Evolutionary conservation across 208 protist genomes (phyloP), one percentile per base, ranked within the genome.

Genomic region (Crithidia brevicula): DNA sequence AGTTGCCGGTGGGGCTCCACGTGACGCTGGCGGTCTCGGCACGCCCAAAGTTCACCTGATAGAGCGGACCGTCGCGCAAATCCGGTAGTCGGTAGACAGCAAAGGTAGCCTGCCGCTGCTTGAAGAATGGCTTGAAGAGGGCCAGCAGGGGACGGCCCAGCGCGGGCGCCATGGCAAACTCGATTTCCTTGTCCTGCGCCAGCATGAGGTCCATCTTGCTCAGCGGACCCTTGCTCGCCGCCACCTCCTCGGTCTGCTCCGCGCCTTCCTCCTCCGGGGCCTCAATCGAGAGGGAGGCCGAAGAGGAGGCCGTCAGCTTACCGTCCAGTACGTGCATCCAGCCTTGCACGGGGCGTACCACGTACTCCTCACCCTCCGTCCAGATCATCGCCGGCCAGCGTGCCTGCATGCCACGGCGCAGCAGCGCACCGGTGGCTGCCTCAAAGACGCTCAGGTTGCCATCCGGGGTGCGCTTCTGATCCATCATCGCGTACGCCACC

Each of bases 61-160:
- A 86, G n/a, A 96, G 78, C 9, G 78, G 72, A 3, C 84, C 81
- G 1, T 88, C 82, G 9, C 72, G 58, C 9, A 96, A n/a, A 67
- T 96, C 58, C 5, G 90, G 90, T 27, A 96, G 82, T 23, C 90
- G 87, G 72, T 85, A 89, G 6, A 96, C 38, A 49, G 40, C 61
- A 31, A 96, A 79, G 10, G 77, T 88, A 6, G 78, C 88, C 60
- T 81, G 87, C 34, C 67, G 79, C 51, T 92, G 74, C 64, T 96
- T 93, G 75, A 91, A 74, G 58, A 91, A 90, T 3, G 90, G 87
- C 70, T 89, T 92, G 77, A 96, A 96, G 30, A 96, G 66, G 0
- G 87, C 86, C 18, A 93, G 75, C 66, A 93, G 33, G 34, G 90
- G 87, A 6, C 81, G 69, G 18, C 73, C 74, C 34, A 72, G 74